A percentile compares a stretch with the other conserved stretches of the same genome.
These are phyloP conservation scores for Apiospora saccharicola DNA, from an alignment of 2,329 filamentous ascomycete species.

Conservation along the genomic window DNA sequence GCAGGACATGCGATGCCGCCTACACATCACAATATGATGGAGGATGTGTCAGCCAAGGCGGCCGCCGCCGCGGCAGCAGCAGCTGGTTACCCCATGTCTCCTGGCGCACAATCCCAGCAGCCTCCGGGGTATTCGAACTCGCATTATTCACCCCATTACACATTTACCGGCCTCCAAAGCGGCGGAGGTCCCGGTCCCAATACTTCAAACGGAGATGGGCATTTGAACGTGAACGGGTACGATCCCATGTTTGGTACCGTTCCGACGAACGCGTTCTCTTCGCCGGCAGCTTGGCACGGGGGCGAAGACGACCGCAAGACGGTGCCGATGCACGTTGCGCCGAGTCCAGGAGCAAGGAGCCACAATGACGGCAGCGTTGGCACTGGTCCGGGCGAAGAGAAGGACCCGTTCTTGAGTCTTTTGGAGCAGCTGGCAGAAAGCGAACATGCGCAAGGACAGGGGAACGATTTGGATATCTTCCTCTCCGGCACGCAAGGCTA, in stretches of 20 bases:
- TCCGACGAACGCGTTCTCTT: slow-evolving; percentile 61
- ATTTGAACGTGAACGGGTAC: slow-evolving; percentile 47
- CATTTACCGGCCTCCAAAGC: slow-evolving; percentile 47
- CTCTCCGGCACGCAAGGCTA: slow-evolving; percentile 49
- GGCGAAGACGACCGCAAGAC: slow-evolving; percentile 48
- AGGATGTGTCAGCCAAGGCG: slow-evolving; percentile 44
- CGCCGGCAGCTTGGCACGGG: slow-evolving; percentile 58
- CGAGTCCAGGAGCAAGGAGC: slow-evolving; percentile 57
- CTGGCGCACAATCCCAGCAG: slow-evolving; percentile 39
- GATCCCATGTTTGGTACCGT: slow-evolving; percentile 68
- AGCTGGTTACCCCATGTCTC: slow-evolving; percentile 45
- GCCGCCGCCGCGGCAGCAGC: slow-evolving; percentile 47
- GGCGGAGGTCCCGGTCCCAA: slow-evolving; percentile 26
- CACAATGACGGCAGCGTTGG: slow-evolving; percentile 58
- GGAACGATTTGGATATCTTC: slow-evolving; percentile 82
- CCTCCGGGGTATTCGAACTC: slow-evolving; percentile 42
- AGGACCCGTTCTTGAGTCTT: slow-evolving; percentile 81
- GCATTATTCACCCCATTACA: slow-evolving; percentile 53
- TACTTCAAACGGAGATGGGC: slow-evolving; percentile 31
- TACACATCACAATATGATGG: slow-evolving; percentile 35
- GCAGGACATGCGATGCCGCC: slow-evolving; percentile 39
- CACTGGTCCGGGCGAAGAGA: slow-evolving; percentile 65
- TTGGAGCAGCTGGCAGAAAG: slow-evolving; percentile 86
- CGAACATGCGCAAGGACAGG: slow-evolving; percentile 72
- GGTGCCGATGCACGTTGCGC: slow-evolving; percentile 46